Percentiles rank a stretch among this genome's conserved stretches.
These are phyloP conservation scores for Talaromyces thailandensis DNA, from an alignment of 495 filamentous ascomycete species.

Conservation along the genomic window DNA sequence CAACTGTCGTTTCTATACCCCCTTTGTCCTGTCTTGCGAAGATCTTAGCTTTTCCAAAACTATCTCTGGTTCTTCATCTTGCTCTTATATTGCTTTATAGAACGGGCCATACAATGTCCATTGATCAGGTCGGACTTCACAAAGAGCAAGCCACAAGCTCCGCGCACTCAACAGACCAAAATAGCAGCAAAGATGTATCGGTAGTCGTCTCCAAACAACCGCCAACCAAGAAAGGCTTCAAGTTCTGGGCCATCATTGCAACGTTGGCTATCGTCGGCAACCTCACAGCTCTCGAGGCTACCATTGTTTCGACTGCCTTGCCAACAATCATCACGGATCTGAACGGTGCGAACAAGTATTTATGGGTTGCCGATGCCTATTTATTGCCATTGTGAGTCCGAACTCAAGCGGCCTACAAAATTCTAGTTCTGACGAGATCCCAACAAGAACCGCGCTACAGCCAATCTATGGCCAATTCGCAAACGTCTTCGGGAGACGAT, in stretches of 20 bases:
- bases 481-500: constrained; percentile 40
- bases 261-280: constrained; percentile 21
- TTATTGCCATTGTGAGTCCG: constrained; percentile 20
- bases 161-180: background rate
- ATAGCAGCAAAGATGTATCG: background rate
- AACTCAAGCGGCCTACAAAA: background rate
- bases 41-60: too few species aligned
- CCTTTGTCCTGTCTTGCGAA: too few species aligned
- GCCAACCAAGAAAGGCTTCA: background rate
- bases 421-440: background rate
- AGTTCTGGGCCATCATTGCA: constrained; percentile 14
- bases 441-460: constrained; percentile 7
- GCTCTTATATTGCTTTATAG: background rate
- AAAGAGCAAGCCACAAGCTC: background rate
- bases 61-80: too few species aligned
- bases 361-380: constrained; percentile 35
- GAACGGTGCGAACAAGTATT: constrained; percentile 21
- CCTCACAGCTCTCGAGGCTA: constrained; percentile 24
- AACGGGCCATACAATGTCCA: background rate
- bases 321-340: constrained; percentile 29
- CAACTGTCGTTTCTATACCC: too few species aligned
- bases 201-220: background rate
- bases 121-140: background rate
- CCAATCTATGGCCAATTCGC: constrained; percentile 31
- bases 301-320: constrained; percentile 32